Conservation (phyloP, 805 yeast genomes). For the Metschnikowia bowlesiae region DNA sequence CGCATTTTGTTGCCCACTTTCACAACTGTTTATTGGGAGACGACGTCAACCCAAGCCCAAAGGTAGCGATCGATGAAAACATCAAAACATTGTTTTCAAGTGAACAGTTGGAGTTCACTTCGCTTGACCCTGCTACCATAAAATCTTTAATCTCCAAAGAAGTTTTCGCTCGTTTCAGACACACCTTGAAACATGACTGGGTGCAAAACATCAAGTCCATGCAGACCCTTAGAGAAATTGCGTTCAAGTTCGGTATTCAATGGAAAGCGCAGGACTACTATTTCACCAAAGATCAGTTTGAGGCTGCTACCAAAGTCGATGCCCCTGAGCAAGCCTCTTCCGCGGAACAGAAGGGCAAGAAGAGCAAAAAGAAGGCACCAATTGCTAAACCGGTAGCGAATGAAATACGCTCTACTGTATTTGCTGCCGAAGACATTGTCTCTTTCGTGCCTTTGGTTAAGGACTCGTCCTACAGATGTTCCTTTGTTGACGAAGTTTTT, state of each 20-base stretch:
- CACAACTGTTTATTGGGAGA: conserved; percentile 67
- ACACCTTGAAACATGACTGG: conserved; percentile 50
- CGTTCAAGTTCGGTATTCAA: conserved; percentile 82
- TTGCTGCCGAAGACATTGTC: conserved; percentile 57
- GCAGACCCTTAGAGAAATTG: conserved; percentile 64
- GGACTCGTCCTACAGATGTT: conserved; percentile 61
- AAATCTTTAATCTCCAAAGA: conserved; percentile 44
- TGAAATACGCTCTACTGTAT: conserved; percentile 36
- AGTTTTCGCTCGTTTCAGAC: conserved; percentile 62
- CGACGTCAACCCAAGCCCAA: conserved; percentile 37
- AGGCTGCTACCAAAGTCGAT: conserved; percentile 23
- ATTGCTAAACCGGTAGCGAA: not conserved
- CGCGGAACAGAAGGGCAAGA: conserved; percentile 23
- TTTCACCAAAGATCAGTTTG: conserved; percentile 43
- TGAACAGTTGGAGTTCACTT: conserved; percentile 38
- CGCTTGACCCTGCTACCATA: conserved; percentile 46
- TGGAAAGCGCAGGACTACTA: conserved; percentile 55
- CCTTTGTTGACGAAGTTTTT: conserved; percentile 71
- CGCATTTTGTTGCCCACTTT: conserved; percentile 62
- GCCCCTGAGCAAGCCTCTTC: conserved; percentile 14
- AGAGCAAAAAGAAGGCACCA: conserved; percentile 26
- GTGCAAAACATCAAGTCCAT: conserved; percentile 29
- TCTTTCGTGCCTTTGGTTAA: conserved; percentile 73
- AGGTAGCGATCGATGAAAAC: conserved; percentile 39
- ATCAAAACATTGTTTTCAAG: conserved; percentile 39